These are phyloP conservation scores for Dactylorhiza incarnata DNA, from an alignment of 106 monocot genomes.

Conservation along the genomic window DNA sequence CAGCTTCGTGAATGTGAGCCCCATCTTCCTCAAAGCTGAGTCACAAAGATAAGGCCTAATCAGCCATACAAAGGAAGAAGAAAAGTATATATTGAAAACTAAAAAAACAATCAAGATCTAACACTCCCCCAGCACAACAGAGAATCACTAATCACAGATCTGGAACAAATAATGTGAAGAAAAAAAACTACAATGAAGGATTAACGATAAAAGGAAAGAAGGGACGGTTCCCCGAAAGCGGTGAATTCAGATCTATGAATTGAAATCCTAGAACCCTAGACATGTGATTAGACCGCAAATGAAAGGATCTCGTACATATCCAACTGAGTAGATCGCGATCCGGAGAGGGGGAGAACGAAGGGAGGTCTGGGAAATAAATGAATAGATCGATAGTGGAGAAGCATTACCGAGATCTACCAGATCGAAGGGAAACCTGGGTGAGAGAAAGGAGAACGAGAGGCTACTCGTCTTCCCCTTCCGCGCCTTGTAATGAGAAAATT, in stretches of 20 bases:
- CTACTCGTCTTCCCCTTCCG: slow-evolving; percentile 1
- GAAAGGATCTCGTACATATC: neutral
- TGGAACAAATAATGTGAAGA: neutral
- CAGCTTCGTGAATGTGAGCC: slow-evolving; percentile 20
- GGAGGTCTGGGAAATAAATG: neutral
- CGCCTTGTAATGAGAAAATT: neutral
- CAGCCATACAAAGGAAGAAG: neutral
- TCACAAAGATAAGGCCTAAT: neutral
- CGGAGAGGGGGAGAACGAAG: neutral
- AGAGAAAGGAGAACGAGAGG: neutral
- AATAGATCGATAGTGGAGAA: neutral
- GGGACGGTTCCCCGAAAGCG: neutral
- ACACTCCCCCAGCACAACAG: neutral
- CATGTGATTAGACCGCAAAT: neutral
- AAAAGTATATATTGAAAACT: neutral
- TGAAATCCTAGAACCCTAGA: neutral
- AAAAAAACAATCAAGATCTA: neutral
- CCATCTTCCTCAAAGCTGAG: slow-evolving; percentile 5
- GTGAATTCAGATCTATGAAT: slow-evolving; percentile 2
- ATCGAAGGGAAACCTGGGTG: neutral
- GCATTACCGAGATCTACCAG: slow-evolving; percentile 4
- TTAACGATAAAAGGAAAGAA: neutral
- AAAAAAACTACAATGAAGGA: neutral
- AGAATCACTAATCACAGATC: neutral
- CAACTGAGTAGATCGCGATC: neutral